Percentiles rank a stretch among this genome's conserved stretches.
phyloP scores from a whole-genome alignment of 2,329 filamentous ascomycete species.

The Monosporascus ibericus region DNA sequence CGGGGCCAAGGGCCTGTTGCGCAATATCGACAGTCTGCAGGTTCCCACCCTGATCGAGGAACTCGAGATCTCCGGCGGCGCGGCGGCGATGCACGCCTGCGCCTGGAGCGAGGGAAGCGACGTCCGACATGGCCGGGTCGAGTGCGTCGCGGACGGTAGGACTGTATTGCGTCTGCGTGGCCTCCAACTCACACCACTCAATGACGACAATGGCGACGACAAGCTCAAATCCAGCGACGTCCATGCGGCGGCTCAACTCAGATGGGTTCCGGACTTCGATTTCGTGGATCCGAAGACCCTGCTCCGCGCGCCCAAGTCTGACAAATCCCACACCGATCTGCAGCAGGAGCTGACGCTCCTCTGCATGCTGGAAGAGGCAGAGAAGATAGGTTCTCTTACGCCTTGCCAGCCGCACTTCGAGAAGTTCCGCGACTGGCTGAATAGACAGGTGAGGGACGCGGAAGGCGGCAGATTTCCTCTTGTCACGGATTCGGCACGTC shows the following conservation, averaged over 20 bases:
- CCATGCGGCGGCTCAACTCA: slow-evolving; percentile 21
- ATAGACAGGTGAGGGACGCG: slow-evolving; percentile 10
- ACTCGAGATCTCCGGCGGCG: slow-evolving; percentile 8
- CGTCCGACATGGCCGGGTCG: slow-evolving; percentile 7
- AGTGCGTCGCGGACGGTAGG: slow-evolving; percentile 14
- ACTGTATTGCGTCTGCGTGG: slow-evolving; percentile 12
- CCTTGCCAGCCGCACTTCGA: slow-evolving; percentile 19
- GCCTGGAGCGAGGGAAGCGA: slow-evolving; percentile 9
- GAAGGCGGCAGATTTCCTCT: slow-evolving; percentile 9
- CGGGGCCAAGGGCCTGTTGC: slow-evolving; percentile 12
- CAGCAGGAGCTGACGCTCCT: slow-evolving; percentile 25
- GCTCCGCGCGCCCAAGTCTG: slow-evolving; percentile 14
- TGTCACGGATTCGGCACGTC: slow-evolving; percentile 4
- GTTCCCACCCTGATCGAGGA: slow-evolving; percentile 24
- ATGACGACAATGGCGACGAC: slow-evolving; percentile 8
- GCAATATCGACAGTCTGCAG: slow-evolving; percentile 13
- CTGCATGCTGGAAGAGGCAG: slow-evolving; percentile 17
- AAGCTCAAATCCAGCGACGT: slow-evolving; percentile 10
- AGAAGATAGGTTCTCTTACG: slow-evolving; percentile 10
- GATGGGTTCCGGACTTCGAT: slow-evolving; percentile 27
- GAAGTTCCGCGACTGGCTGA: slow-evolving; percentile 23
- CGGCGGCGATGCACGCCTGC: slow-evolving; percentile 9
- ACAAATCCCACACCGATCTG: slow-evolving; percentile 9
- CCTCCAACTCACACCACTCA: slow-evolving; percentile 16
- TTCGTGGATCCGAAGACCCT: slow-evolving; percentile 19